Evolutionary conservation across 306 rosid genomes (phyloP).

Genomic region (Fragaria ananassa): DNA sequence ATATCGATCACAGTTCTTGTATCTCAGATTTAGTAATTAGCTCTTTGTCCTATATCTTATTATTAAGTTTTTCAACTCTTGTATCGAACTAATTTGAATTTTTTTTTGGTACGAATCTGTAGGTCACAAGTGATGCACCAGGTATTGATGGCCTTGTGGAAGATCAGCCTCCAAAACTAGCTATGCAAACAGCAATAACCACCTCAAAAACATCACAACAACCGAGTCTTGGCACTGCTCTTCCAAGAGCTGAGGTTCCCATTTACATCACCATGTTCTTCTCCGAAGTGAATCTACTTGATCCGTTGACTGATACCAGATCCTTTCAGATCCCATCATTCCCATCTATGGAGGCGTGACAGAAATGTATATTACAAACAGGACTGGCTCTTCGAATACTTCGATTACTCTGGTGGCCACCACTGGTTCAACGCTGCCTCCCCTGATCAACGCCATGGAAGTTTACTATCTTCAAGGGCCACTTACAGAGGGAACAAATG

Average conservation of each 20-base stretch:
- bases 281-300: constrained; percentile 33
- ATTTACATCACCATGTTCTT: constrained; percentile 41
- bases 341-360: constrained; percentile 37
- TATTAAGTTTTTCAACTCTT: no score
- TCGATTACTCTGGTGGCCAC: constrained; percentile 27
- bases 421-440: constrained; percentile 38
- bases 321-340: constrained; percentile 29
- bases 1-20: no score
- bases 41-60: neutral
- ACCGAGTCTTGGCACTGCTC: neutral
- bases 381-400: constrained; percentile 33
- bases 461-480: constrained; percentile 31
- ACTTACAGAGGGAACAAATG: constrained; percentile 34
- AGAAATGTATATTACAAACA: constrained; percentile 31
- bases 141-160: constrained; percentile 15
- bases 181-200: constrained; percentile 26
- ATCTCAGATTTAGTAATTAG: no score
- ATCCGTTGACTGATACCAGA: constrained; percentile 20
- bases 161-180: constrained; percentile 42
- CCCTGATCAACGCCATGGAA: constrained; percentile 51
- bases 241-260: neutral
- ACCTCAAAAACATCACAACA: constrained; percentile 7
- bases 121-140: constrained; percentile 19
- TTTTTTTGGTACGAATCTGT: no score
- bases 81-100: neutral